Percentiles rank a stretch among this genome's conserved stretches.
phyloP scores from a whole-genome alignment of 2,329 filamentous ascomycete species.

The Microdochium paspali region DNA sequence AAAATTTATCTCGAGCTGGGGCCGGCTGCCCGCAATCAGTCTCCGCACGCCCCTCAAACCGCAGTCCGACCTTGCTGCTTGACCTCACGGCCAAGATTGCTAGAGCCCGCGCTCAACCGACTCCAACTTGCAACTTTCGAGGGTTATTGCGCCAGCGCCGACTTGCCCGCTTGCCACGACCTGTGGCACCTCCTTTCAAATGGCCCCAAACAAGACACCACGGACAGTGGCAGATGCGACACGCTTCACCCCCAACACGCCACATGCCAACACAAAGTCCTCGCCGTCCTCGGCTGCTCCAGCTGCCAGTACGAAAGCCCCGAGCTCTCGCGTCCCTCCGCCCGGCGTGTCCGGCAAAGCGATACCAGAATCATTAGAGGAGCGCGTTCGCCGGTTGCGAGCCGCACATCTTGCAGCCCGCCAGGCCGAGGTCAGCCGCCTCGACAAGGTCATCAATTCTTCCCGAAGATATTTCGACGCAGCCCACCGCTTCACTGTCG shows the following conservation, averaged over 20 bases:
- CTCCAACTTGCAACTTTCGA: no score
- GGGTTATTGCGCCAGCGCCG: not conserved
- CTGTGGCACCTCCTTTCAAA: not conserved
- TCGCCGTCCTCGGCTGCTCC: not conserved
- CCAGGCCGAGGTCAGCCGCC: constrained; percentile 42
- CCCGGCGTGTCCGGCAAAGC: constrained; percentile 18
- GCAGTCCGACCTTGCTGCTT: no score
- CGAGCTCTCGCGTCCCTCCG: constrained; percentile 2
- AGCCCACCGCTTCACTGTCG: constrained; percentile 45
- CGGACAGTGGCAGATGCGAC: constrained; percentile 73
- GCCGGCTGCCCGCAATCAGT: not conserved
- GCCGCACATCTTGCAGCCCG: constrained; percentile 60
- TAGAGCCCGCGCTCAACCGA: no score
- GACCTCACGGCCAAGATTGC: no score
- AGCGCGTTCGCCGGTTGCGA: constrained; percentile 59
- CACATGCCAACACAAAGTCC: constrained; percentile 58
- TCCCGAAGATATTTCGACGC: constrained; percentile 43
- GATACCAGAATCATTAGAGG: constrained; percentile 52
- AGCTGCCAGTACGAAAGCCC: not conserved
- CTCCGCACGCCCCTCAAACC: not conserved
- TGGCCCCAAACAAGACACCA: constrained; percentile 20
- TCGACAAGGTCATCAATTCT: constrained; percentile 38
- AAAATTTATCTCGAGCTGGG: not conserved
- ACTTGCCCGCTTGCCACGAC: no score
- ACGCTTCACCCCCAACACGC: constrained; percentile 62